phyloP scores from a whole-genome alignment of 345 rosid species.

The Odontarrhena argentea region DNA sequence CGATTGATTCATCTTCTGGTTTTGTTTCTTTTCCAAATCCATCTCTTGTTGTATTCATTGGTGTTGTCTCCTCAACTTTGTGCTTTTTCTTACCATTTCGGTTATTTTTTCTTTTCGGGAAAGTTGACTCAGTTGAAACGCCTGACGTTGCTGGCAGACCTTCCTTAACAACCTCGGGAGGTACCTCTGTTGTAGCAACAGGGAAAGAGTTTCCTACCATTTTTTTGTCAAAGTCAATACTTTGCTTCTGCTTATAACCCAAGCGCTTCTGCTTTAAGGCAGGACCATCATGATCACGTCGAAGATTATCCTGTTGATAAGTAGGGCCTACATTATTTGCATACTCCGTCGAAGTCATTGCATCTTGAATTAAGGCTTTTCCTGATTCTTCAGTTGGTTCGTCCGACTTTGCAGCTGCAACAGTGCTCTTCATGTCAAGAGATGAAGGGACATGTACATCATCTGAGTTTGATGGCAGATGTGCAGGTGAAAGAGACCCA shows the following conservation, averaged over 20 bases:
- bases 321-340: constrained; percentile 41
- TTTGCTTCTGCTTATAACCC: constrained; percentile 61
- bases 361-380: constrained; percentile 36
- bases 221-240: constrained; percentile 45
- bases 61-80: constrained; percentile 59
- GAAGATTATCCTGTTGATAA: constrained; percentile 32
- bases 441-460: constrained; percentile 31
- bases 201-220: constrained; percentile 40
- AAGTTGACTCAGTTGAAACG: constrained; percentile 50
- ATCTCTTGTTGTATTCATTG: constrained; percentile 38
- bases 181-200: constrained; percentile 41
- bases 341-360: constrained; percentile 39
- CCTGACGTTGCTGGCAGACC: constrained; percentile 43
- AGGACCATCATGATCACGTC: constrained; percentile 42
- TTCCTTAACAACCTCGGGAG: constrained; percentile 43
- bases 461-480: constrained; percentile 29
- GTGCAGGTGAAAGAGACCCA: constrained; percentile 39
- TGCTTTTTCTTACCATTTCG: constrained; percentile 64
- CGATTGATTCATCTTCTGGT: constrained; percentile 40
- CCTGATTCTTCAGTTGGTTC: constrained; percentile 44
- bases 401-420: constrained; percentile 44
- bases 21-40: constrained; percentile 45
- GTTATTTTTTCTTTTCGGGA: constrained; percentile 61
- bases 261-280: constrained; percentile 59
- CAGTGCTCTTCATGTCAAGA: constrained; percentile 37